Evolutionary conservation across 768 basidiomycete species (phyloP).

Genomic region (Mycena maculata): DNA sequence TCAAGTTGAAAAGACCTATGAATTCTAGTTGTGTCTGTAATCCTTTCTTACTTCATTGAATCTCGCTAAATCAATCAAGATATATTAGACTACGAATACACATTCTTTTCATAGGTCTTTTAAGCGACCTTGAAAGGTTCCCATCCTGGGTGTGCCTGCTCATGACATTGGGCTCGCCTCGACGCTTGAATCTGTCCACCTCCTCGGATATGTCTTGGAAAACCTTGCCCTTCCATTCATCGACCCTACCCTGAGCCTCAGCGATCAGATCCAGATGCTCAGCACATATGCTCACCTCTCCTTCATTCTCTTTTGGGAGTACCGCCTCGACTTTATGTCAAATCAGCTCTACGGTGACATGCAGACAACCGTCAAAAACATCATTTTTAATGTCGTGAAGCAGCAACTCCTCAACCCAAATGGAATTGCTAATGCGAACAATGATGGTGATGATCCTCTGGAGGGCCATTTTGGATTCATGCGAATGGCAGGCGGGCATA

Average conservation of each 20-base stretch:
- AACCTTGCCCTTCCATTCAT: not conserved
- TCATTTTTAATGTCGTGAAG: constrained; percentile 14
- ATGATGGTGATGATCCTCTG: constrained; percentile 42
- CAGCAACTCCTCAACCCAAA: not conserved
- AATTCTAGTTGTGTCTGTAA: not conserved
- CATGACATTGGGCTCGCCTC: not conserved
- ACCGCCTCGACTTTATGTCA: constrained; percentile 14
- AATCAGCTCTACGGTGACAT: constrained; percentile 29
- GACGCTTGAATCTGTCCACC: not conserved
- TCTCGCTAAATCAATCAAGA: no score
- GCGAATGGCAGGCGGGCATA: constrained; percentile 25
- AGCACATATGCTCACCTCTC: constrained; percentile 14
- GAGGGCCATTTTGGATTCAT: constrained; percentile 42
- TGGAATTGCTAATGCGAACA: not conserved
- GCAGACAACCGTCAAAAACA: constrained; percentile 5
- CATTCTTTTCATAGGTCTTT: no score
- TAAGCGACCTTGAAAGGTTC: no score
- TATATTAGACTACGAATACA: no score
- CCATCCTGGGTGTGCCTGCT: no score
- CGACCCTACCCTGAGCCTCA: not conserved
- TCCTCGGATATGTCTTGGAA: not conserved
- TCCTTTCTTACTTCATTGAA: no score
- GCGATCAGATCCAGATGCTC: constrained; percentile 11
- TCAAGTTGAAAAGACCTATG: no score
- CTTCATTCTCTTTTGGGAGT: constrained; percentile 16